Evolutionary conservation across 2,329 filamentous ascomycete species (phyloP), one percentile per base, ranked within the genome.

Genomic region (Pseudogymnoascus sp.): DNA sequence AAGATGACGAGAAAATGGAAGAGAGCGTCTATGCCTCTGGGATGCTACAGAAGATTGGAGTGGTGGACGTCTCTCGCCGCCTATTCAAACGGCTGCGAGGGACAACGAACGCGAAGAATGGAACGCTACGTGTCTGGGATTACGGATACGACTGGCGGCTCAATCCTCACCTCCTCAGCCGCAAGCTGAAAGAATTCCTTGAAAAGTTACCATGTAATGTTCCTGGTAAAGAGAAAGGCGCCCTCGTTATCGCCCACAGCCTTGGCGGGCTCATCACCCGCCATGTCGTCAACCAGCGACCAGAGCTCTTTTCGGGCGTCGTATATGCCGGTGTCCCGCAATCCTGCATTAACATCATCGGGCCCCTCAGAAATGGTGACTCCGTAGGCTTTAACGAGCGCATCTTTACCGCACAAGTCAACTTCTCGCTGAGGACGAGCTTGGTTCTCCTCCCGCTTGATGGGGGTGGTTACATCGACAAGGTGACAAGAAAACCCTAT

Each of bases 111-210:
- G 86, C 84, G 1, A 82, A 83, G 61, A 81, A 78, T 3, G 91
- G 90, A 6, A 87, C 83, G 66, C 77, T 97, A 5, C 82, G 91
- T 56, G 83, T 96, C 0, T 92, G 92, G 79, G 88, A 97, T 70
- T 97, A 93, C 72, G 92, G 93, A 16, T 97, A 96, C 70, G 93
- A 97, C 75, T 97, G 93, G 93, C 83, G 93, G 14, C 78, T 97
- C 40, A 95, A 90, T 67, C 93, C 93, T 0, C 83, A 88, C 70
- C 78, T 91, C 0, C 81, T 95, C 0, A 92, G 89, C 2, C 79
- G 81, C 53, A 85, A 85, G 65, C 78, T 97, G n/a, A 84, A 87
- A 37, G 76, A 82, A 16, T 96, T 90, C 70, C 78, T 97, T 13
- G 85, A 89, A 71, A 80, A 76, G 1, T 78, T 97, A 0, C 89